phyloP scores from a whole-genome alignment of 2,329 filamentous ascomycete genomes.

The Aspergillus niger region DNA sequence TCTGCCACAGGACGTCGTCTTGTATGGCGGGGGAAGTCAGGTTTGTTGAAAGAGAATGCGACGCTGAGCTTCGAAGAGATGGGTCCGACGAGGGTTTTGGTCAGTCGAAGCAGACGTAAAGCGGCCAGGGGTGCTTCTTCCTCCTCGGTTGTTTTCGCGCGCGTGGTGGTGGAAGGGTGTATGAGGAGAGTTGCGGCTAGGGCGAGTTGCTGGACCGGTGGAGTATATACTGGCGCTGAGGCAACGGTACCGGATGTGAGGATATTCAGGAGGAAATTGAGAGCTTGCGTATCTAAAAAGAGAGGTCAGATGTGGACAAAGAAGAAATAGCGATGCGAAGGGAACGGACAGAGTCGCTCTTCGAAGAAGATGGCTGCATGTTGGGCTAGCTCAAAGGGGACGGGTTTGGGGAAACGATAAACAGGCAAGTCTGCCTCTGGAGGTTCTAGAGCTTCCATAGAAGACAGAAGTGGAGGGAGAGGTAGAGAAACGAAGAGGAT shows the following conservation, averaged over 20 bases:
- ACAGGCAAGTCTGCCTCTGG: slow-evolving; percentile 17
- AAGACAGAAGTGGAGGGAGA: not conserved
- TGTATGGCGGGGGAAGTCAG: slow-evolving; percentile 36
- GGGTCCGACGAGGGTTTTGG: slow-evolving; percentile 67
- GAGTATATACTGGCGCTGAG: slow-evolving; percentile 59
- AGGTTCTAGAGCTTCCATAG: slow-evolving; percentile 24
- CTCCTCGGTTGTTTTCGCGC: slow-evolving; percentile 63
- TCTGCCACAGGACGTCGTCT: slow-evolving; percentile 28
- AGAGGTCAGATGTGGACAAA: slow-evolving; percentile 10
- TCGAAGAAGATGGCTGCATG: slow-evolving; percentile 74
- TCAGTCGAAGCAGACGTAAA: slow-evolving; percentile 68
- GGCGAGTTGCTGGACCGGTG: slow-evolving; percentile 72
- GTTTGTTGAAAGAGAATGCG: slow-evolving; percentile 68
- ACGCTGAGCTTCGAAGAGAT: slow-evolving; percentile 68
- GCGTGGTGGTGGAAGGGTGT: slow-evolving; percentile 77
- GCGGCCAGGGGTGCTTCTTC: slow-evolving; percentile 66
- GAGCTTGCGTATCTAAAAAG: slow-evolving; percentile 56
- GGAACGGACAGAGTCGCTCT: slow-evolving; percentile 66
- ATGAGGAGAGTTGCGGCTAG: slow-evolving; percentile 79
- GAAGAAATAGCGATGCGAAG: slow-evolving; percentile 9
- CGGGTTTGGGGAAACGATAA: slow-evolving; percentile 57
- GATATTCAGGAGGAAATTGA: slow-evolving; percentile 61
- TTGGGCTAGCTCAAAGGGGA: slow-evolving; percentile 65
- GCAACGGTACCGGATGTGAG: slow-evolving; percentile 36
- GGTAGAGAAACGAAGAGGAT: slow-evolving; percentile 4